These are phyloP conservation scores for Chytridium lagenaria DNA, from an alignment of 371 early-diverging fungal genomes.

Conservation along the genomic window DNA sequence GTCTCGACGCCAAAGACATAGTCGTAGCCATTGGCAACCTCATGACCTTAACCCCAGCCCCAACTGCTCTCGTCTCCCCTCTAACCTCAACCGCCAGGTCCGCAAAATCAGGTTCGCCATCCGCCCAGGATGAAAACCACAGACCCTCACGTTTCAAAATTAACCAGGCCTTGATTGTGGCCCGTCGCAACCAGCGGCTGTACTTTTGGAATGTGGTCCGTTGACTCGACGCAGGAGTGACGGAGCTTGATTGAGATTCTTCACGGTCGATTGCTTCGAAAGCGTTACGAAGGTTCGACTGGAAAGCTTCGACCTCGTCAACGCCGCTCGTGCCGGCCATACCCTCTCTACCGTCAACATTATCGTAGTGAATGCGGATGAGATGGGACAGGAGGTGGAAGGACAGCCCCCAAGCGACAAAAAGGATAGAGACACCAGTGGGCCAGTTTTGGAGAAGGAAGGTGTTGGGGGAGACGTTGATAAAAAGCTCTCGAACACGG, in stretches of 20 bases:
- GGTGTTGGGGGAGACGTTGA: not conserved
- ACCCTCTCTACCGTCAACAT: not conserved
- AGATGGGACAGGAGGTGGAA: slow-evolving; percentile 15
- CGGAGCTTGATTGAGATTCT: not conserved
- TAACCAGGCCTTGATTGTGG: not conserved
- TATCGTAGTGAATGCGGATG: slow-evolving; percentile 13
- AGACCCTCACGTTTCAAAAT: not conserved
- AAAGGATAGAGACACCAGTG: slow-evolving; percentile 15
- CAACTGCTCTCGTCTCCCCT: slow-evolving; percentile 1
- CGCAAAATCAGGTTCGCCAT: slow-evolving; percentile 17
- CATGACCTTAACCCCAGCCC: slow-evolving; percentile 8
- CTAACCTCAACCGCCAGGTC: slow-evolving; percentile 12
- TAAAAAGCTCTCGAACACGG: slow-evolving; percentile 2
- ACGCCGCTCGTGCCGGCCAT: slow-evolving; percentile 9
- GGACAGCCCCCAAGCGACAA: slow-evolving; percentile 17
- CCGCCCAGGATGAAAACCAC: slow-evolving; percentile 9
- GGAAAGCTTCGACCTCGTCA: not conserved
- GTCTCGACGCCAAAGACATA: not conserved
- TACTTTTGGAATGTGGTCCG: not conserved
- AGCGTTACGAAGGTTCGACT: not conserved
- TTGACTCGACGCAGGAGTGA: not conserved
- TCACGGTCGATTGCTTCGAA: not conserved
- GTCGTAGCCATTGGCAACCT: slow-evolving; percentile 14
- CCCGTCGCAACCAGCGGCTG: not conserved
- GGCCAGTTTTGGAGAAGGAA: slow-evolving; percentile 16